Evolutionary conservation across 345 rosid genomes (phyloP), one percentile per base, ranked within the genome.

Genomic region (Raphanus raphanistrum): DNA sequence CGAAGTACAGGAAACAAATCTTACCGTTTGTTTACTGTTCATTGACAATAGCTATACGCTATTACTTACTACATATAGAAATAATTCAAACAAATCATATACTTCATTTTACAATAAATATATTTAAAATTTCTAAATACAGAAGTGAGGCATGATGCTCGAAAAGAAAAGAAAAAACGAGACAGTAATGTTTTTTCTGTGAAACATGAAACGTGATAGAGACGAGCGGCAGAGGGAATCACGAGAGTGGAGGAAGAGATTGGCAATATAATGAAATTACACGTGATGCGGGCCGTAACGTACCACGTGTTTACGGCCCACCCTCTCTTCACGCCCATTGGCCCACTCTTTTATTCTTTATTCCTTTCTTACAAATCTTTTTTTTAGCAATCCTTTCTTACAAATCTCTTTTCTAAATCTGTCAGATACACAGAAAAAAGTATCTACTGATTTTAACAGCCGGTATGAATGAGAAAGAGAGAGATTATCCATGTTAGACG

Each of bases 241-340:
- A 77, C 65, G 75, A 77, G 80, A 63, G 13, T 70, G 75, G 59
- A 52, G 17, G 64, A 35, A 50, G 54, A 52, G 15, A 63, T n/a
- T 48, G 75, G 63, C 79, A 62, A 62, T 3, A 10, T 38, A 63
- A 17, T 36, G 80, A 27, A 54, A 33, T 1, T 8, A 70, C 36
- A 70, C 71, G 80, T 77, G 17, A 70, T 28, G 71, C 70, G 80
- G 75, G 71, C 75, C 35, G 33, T 45, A 5, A n/a, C 33, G 5
- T 31, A 54, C 16, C 71, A 70, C 66, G 80, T 77, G 75, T 63
- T 54, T 0, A 27, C 27, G 66, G 71, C 76, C 80, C 75, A 21
- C 48, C 11, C 43, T 70, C 36, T 54, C 48, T 70, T 70, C 71
- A 70, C 70, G 59, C 80, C 36, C 10, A 70, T 76, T 76, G 71